Percentiles rank a stretch among this genome's conserved stretches.
These are phyloP conservation scores for Lepidopterella palustris DNA, from an alignment of 495 filamentous ascomycete species.

Conservation along the genomic window DNA sequence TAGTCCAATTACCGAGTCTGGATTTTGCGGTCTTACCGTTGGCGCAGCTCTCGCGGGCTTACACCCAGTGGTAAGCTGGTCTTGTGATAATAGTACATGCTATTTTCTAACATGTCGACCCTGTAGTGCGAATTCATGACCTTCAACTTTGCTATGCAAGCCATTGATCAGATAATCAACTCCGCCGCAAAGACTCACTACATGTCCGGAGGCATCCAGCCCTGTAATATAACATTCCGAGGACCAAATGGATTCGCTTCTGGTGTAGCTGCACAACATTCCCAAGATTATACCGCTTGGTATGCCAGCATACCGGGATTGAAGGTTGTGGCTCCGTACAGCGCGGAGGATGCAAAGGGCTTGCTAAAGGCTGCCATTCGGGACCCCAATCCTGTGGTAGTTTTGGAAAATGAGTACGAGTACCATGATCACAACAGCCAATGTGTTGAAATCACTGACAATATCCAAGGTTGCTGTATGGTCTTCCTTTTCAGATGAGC, in stretches of 20 bases:
- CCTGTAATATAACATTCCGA: constrained; percentile 98
- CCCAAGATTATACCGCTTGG: constrained; percentile 96
- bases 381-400: constrained; percentile 91
- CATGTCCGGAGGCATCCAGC: constrained; percentile 99
- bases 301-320: constrained; percentile 96
- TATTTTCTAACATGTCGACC: not conserved
- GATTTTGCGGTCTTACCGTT: constrained; percentile 86
- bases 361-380: constrained; percentile 95
- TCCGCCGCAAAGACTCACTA: constrained; percentile 98
- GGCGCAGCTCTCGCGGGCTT: constrained; percentile 91
- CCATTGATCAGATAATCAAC: constrained; percentile 99
- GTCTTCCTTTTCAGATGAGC: constrained; percentile 89
- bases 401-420: constrained; percentile 89
- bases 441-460: constrained; percentile 26
- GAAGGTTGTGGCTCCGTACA: constrained; percentile 94
- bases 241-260: constrained; percentile 96
- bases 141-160: constrained; percentile 99
- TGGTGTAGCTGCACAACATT: constrained; percentile 95
- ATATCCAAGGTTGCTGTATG: constrained; percentile 71
- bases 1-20: constrained; percentile 94
- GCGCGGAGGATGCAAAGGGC: constrained; percentile 96
- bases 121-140: constrained; percentile 98
- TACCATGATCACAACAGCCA: not conserved
- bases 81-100: not conserved
- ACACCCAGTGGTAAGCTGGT: constrained; percentile 74